Evolutionary conservation across 305 asterid species (phyloP).

Genomic region (Fraxinus sp.): DNA sequence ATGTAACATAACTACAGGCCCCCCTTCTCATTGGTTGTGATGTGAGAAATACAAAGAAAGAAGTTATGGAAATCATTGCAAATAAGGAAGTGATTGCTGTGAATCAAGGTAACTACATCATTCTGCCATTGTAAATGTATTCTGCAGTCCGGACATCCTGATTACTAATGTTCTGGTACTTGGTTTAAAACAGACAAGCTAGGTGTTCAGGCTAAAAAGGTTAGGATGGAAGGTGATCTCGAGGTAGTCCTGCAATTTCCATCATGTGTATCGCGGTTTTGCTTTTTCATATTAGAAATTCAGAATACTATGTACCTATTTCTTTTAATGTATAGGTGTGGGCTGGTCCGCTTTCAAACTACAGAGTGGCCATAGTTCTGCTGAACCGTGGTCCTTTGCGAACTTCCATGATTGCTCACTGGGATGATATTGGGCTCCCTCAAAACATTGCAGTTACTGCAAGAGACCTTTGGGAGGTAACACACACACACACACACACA

Average conservation of each 20-base stretch:
- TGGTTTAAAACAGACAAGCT: slow-evolving; percentile 45
- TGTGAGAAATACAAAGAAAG: slow-evolving; percentile 56
- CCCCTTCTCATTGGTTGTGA: slow-evolving; percentile 93
- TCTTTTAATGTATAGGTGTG: slow-evolving; percentile 45
- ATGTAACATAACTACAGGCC: slow-evolving; percentile 42
- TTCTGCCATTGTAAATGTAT: neutral
- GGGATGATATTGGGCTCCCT: slow-evolving; percentile 84
- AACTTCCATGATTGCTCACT: slow-evolving; percentile 53
- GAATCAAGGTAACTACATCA: slow-evolving; percentile 58
- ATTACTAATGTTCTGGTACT: neutral
- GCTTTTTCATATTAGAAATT: neutral
- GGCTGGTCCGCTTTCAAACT: slow-evolving; percentile 76
- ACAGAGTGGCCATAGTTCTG: slow-evolving; percentile 67
- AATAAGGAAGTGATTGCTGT: slow-evolving; percentile 76
- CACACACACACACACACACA: neutral
- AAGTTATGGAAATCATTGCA: slow-evolving; percentile 55
- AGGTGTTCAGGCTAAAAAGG: slow-evolving; percentile 79
- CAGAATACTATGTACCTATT: neutral
- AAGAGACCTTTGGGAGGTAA: slow-evolving; percentile 84
- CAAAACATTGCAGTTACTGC: slow-evolving; percentile 40
- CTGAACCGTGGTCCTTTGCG: slow-evolving; percentile 55
- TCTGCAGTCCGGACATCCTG: neutral
- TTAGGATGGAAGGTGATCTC: slow-evolving; percentile 68
- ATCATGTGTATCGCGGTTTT: neutral
- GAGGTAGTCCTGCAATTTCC: slow-evolving; percentile 46